phyloP scores from a whole-genome alignment of 2,329 filamentous ascomycete genomes.

The Meredithiella fracta region DNA sequence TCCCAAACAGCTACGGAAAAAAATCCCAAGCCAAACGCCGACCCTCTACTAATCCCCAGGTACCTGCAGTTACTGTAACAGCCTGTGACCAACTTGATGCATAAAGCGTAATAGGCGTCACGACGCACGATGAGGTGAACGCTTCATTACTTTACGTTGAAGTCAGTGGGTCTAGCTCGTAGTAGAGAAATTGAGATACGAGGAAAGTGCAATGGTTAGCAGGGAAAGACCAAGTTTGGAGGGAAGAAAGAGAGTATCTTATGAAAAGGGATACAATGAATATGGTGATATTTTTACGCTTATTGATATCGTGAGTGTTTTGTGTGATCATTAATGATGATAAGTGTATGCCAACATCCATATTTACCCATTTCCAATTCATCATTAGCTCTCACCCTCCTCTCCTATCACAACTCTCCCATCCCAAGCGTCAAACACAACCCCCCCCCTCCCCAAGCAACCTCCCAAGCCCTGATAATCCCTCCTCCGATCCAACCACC shows the following conservation, averaged over 20 bases:
- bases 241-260: neutral
- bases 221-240: neutral
- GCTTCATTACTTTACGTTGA: slow-evolving; percentile 2
- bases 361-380: neutral
- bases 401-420: too few relatives aligned
- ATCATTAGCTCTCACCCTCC: too few relatives aligned
- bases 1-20: neutral
- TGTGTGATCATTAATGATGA: too few relatives aligned
- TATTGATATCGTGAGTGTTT: too few relatives aligned
- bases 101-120: neutral
- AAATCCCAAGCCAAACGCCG: neutral
- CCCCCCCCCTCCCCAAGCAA: too few relatives aligned
- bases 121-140: neutral
- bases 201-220: neutral
- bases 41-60: too few relatives aligned
- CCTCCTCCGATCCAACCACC: too few relatives aligned
- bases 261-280: too few relatives aligned
- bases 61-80: neutral
- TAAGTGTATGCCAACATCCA: neutral
- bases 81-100: neutral
- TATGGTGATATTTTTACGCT: too few relatives aligned
- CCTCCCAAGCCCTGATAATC: too few relatives aligned
- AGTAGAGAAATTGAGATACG: neutral
- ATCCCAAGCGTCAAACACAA: too few relatives aligned
- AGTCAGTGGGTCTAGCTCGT: neutral